phyloP scores from a whole-genome alignment of 495 filamentous ascomycete species.

The Cryomyces antarcticus region DNA sequence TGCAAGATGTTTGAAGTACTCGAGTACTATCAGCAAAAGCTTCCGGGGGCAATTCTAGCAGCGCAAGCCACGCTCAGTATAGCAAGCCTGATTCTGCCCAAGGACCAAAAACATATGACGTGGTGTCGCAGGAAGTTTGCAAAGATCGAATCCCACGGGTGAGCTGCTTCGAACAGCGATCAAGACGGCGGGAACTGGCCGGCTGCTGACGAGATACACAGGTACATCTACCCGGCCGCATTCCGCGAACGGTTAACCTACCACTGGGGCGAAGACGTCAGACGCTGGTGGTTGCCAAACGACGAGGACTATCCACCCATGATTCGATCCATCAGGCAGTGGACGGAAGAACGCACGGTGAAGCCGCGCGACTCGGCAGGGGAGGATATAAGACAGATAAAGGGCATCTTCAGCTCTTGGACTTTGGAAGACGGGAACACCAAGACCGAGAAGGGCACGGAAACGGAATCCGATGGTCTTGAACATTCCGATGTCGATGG shows the following conservation, averaged over 20 bases:
- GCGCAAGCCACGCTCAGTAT: constrained; percentile 63
- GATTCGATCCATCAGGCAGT: constrained; percentile 51
- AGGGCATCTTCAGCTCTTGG: constrained; percentile 34
- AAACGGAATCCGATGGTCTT: too few relatives aligned
- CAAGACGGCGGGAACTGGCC: too few relatives aligned
- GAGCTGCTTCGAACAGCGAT: constrained; percentile 17
- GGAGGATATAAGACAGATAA: constrained; percentile 56
- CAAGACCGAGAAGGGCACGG: too few relatives aligned
- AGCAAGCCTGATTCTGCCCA: constrained; percentile 55
- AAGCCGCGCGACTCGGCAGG: constrained; percentile 39
- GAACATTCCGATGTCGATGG: too few relatives aligned
- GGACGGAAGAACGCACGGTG: constrained; percentile 47
- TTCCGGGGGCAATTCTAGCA: constrained; percentile 44
- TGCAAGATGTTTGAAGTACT: constrained; percentile 64
- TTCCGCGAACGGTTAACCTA: constrained; percentile 56
- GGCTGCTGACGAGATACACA: constrained; percentile 14
- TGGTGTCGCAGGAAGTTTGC: constrained; percentile 72
- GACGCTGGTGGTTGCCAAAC: constrained; percentile 74
- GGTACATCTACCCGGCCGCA: constrained; percentile 60
- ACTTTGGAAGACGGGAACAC: too few relatives aligned
- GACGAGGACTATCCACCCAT: constrained; percentile 52
- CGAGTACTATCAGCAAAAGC: constrained; percentile 47
- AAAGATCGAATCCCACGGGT: constrained; percentile 66
- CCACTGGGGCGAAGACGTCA: constrained; percentile 45
- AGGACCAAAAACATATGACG: constrained; percentile 49